phyloP scores from a whole-genome alignment of 2,329 filamentous ascomycete genomes.

The Karstenula rhodostoma region DNA sequence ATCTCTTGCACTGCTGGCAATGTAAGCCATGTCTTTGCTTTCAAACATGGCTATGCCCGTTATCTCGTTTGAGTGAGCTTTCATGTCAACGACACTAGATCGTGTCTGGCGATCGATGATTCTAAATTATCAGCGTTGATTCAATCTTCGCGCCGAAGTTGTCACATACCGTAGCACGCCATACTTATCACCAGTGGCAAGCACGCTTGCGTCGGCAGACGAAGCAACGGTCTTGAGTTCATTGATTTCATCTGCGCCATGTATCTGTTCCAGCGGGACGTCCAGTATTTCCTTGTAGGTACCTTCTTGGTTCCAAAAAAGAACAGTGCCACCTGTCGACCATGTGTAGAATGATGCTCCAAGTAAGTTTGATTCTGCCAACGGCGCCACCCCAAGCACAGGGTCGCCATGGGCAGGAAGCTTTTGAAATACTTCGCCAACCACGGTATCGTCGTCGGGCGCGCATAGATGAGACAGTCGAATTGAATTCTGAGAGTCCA shows the following conservation, averaged over 20 bases:
- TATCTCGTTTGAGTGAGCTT: constrained; percentile 87
- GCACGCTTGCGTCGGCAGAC: constrained; percentile 67
- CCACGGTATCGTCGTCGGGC: constrained; percentile 36
- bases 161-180: constrained; percentile 73
- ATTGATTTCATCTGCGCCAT: constrained; percentile 58
- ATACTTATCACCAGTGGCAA: constrained; percentile 85
- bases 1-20: constrained; percentile 82
- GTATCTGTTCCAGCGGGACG: constrained; percentile 72
- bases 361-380: constrained; percentile 67
- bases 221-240: constrained; percentile 67
- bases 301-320: constrained; percentile 83
- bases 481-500: constrained; percentile 79
- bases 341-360: constrained; percentile 86
- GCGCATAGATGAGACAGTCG: constrained; percentile 64
- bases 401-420: constrained; percentile 66
- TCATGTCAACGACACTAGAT: constrained; percentile 72
- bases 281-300: constrained; percentile 69
- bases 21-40: constrained; percentile 68
- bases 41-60: constrained; percentile 80
- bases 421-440: constrained; percentile 48
- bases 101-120: constrained; percentile 71
- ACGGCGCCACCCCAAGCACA: constrained; percentile 74
- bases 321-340: constrained; percentile 80
- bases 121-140: constrained; percentile 46
- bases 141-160: constrained; percentile 5